Evolutionary conservation across 2,329 filamentous ascomycete species (phyloP), one percentile per base, ranked within the genome.

Genomic region (Diaporthe ampelina): DNA sequence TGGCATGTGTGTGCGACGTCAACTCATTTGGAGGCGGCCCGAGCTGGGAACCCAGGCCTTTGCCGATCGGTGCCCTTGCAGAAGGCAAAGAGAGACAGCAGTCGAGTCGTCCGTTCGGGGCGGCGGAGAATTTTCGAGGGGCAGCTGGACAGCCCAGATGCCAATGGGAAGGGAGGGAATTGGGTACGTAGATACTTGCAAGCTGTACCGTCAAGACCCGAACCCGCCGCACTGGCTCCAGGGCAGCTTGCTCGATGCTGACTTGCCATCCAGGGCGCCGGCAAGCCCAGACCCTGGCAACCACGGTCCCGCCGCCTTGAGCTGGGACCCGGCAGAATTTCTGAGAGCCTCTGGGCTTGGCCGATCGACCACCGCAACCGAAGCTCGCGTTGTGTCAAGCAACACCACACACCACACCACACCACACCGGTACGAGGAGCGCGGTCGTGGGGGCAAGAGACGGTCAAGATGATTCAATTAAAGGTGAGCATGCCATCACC

Each of bases 381-480:
- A 50, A 35, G 35, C 29, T 24, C 52, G 19, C 59, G 21, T 24
- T 26, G n/a, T 56, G 37, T 52, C 58, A n/a, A 69, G 29, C 24
- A 45, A 24, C n/a, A 70, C 63, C 61, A 58, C 65, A 58, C 56
- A 48, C 71, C 65, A 48, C 43, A 67, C 57, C 54, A 71, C 65
- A 56, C 43, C 26, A 54, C 70, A 35, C 57, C 63, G 61, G 37
- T 29, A 29, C 63, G 54, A 40, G 24, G 73, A 76, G 69, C 73
- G 48, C 73, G 68, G 70, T 67, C 76, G 72, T 75, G 72, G 75
- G 76, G 72, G 73, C 73, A 76, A 70, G 65, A 73, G 75, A 73
- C 77, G 82, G 81, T 82, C 89, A 93, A 85, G 79, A 98, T 98
- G 94, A 97, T 97, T 86, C 95, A 97, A 90, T 86, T 97, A 89